phyloP scores from a whole-genome alignment of 495 filamentous ascomycete species.

The Xylaria cubensis region DNA sequence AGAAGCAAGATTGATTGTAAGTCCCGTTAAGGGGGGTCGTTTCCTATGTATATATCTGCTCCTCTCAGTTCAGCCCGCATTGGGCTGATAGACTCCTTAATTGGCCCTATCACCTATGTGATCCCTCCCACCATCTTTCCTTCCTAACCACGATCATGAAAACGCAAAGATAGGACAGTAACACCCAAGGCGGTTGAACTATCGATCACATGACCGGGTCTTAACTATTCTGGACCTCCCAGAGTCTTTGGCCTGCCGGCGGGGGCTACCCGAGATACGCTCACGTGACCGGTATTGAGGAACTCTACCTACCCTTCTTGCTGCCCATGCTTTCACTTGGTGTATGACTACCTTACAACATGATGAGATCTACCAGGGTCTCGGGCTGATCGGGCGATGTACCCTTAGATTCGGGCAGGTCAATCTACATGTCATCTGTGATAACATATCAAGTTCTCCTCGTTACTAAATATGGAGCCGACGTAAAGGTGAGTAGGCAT shows the following conservation, averaged over 20 bases:
- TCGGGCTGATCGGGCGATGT: not conserved
- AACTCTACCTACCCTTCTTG: not conserved
- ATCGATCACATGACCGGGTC: constrained; percentile 29
- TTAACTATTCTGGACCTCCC: not conserved
- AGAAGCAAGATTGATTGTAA: not conserved
- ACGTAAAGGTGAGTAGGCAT: not conserved
- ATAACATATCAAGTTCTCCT: not conserved
- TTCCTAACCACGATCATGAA: not conserved
- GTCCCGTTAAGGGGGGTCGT: not conserved
- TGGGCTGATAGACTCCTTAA: constrained; percentile 5
- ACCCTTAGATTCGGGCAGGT: not conserved
- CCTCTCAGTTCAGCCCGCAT: not conserved
- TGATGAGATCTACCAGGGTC: not conserved
- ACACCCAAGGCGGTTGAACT: not conserved
- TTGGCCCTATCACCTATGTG: not conserved
- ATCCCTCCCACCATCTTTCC: constrained; percentile 6
- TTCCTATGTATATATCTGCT: constrained; percentile 19
- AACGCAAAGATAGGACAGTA: not conserved
- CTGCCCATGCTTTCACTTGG: not conserved
- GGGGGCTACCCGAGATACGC: constrained; percentile 22
- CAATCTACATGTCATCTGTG: not conserved
- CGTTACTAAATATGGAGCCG: not conserved
- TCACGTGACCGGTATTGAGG: constrained; percentile 27
- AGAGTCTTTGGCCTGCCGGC: not conserved
- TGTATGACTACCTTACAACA: not conserved